Conservation (phyloP, 2,329 filamentous ascomycete genomes). For the Aspergillus ibericus region DNA sequence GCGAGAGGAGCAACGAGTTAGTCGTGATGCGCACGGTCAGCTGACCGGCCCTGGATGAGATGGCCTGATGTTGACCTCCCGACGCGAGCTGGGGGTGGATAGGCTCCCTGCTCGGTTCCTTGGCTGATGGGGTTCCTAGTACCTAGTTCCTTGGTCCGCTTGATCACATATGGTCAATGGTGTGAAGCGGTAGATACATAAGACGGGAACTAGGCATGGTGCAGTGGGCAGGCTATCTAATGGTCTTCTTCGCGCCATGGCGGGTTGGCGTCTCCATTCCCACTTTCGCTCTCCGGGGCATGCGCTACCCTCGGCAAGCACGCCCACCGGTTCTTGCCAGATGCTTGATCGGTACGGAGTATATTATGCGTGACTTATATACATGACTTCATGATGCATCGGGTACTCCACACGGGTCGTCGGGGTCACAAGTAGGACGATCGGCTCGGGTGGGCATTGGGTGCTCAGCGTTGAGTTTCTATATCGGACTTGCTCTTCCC, state of each 20-base stretch:
- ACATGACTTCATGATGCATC: constrained; percentile 13
- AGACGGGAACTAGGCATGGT: background rate
- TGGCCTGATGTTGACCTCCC: no score
- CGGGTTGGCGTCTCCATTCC: background rate
- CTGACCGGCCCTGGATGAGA: no score
- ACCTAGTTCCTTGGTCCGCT: background rate
- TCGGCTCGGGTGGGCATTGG: background rate
- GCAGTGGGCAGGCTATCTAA: background rate
- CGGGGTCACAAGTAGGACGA: background rate
- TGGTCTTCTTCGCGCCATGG: background rate
- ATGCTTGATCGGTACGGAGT: background rate
- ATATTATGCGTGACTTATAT: constrained; percentile 1
- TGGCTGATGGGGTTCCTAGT: no score
- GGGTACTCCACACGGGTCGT: background rate
- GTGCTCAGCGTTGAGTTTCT: no score
- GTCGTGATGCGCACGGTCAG: no score
- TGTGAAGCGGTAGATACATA: no score
- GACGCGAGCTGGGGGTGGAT: no score
- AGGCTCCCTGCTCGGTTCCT: no score
- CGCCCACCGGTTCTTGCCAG: background rate
- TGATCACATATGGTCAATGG: background rate
- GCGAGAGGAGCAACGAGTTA: no score
- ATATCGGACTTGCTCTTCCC: no score
- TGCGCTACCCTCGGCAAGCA: background rate
- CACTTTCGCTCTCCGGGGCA: background rate